phyloP scores from a whole-genome alignment of 306 rosid species.

The Pyrus pyrifolia region DNA sequence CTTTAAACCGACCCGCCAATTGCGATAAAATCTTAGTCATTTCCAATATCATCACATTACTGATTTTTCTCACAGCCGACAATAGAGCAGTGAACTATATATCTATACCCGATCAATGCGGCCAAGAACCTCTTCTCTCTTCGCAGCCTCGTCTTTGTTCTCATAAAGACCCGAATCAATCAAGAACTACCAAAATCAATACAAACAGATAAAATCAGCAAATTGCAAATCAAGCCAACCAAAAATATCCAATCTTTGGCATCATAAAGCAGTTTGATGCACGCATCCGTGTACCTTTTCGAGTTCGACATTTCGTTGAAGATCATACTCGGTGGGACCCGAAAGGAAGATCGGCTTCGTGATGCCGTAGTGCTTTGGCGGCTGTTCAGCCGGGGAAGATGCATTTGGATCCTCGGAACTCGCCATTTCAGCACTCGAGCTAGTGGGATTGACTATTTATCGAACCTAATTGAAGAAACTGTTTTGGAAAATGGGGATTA shows the following conservation, averaged over 20 bases:
- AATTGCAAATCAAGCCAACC: neutral
- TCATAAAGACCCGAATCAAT: slow-evolving; percentile 75
- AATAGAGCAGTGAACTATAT: neutral
- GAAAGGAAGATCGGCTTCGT: slow-evolving; percentile 51
- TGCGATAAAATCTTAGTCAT: neutral
- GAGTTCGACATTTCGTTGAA: slow-evolving; percentile 55
- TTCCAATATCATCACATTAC: neutral
- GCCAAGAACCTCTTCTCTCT: slow-evolving; percentile 66
- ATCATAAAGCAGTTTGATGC: neutral
- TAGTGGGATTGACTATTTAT: neutral
- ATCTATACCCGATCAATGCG: slow-evolving; percentile 64
- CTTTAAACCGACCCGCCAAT: neutral
- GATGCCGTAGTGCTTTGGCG: slow-evolving; percentile 41
- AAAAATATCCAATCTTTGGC: neutral
- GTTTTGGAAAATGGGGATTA: neutral
- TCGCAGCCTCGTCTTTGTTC: slow-evolving; percentile 55
- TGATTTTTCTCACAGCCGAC: neutral
- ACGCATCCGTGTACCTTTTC: slow-evolving; percentile 42
- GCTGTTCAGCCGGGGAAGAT: slow-evolving; percentile 29
- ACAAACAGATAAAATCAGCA: neutral
- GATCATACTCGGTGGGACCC: slow-evolving; percentile 73
- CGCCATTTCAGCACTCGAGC: slow-evolving; percentile 42
- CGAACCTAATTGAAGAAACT: neutral
- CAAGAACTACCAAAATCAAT: slow-evolving; percentile 40
- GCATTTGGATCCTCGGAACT: slow-evolving; percentile 42